phyloP scores from a whole-genome alignment of 176 grass and related monocot genomes.

The Eragrostis nindensis region DNA sequence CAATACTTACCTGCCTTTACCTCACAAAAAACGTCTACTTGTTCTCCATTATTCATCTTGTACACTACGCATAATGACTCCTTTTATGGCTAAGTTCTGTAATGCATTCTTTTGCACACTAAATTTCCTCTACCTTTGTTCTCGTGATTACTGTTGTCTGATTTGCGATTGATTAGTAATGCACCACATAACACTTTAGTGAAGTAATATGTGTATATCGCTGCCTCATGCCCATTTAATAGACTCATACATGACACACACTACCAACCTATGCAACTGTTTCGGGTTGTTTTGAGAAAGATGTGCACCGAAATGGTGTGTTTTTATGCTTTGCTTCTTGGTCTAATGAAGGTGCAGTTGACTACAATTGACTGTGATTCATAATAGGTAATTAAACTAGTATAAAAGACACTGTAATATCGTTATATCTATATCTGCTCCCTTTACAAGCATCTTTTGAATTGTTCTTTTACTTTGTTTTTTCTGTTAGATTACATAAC shows the following conservation, averaged over 20 bases:
- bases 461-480: neutral
- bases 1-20: neutral
- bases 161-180: neutral
- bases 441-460: neutral
- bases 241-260: neutral
- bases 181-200: neutral
- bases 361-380: conserved; percentile 5
- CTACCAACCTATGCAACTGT: neutral
- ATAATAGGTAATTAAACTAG: neutral
- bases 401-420: neutral
- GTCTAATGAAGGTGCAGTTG: neutral
- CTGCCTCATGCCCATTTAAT: neutral
- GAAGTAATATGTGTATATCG: neutral
- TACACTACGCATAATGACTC: neutral
- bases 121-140: conserved; percentile 4
- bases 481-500: no score
- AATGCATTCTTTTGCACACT: neutral
- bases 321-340: conserved; percentile 18
- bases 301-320: neutral
- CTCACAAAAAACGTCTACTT: neutral
- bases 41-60: neutral
- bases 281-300: conserved; percentile 5
- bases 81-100: conserved; percentile 7
- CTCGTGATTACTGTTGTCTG: neutral
- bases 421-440: neutral